These are phyloP conservation scores for Cutaneotrichosporon daszewskae DNA, from an alignment of 1,284 basidiomycete species.

Conservation along the genomic window DNA sequence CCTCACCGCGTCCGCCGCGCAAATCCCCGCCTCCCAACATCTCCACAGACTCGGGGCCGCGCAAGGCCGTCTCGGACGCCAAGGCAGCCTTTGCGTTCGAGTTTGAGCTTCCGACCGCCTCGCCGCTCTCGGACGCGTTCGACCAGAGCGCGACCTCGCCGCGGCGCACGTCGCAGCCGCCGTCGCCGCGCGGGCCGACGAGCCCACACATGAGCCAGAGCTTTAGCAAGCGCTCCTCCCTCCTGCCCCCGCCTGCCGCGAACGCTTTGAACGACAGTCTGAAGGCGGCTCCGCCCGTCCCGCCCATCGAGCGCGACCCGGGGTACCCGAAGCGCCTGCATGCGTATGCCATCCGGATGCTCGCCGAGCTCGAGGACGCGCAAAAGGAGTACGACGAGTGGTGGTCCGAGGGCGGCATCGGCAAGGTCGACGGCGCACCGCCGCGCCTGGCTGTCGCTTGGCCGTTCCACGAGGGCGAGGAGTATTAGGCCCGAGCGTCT, in stretches of 20 bases:
- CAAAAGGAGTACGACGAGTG: conserved; percentile 50
- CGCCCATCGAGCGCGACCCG: conserved; percentile 14
- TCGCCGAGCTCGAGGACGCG: conserved; percentile 51
- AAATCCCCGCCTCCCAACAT: conserved; percentile 35
- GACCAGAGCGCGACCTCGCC: conserved; percentile 26
- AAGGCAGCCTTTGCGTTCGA: conserved; percentile 37
- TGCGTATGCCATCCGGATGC: conserved; percentile 50
- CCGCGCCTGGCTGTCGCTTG: conserved; percentile 47
- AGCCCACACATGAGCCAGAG: conserved; percentile 46
- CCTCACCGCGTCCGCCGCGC: no score
- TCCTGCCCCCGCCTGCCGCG: conserved; percentile 44
- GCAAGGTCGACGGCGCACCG: conserved; percentile 44
- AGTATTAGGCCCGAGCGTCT: no score
- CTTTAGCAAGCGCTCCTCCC: conserved; percentile 44
- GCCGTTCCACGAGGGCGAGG: conserved; percentile 48
- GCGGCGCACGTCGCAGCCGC: conserved; percentile 24
- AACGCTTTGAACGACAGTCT: conserved; percentile 31
- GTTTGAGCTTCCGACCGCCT: conserved; percentile 46
- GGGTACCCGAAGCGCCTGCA: conserved; percentile 44
- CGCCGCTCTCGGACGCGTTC: conserved; percentile 46
- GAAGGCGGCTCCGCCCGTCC: conserved; percentile 5
- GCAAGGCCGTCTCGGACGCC: conserved; percentile 1
- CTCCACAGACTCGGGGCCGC: conserved; percentile 15
- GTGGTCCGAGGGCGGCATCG: conserved; percentile 47
- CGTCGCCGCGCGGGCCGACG: conserved; percentile 29